Evolutionary conservation across 1,284 basidiomycete genomes (phyloP).

Genomic region (Boletus sp.): DNA sequence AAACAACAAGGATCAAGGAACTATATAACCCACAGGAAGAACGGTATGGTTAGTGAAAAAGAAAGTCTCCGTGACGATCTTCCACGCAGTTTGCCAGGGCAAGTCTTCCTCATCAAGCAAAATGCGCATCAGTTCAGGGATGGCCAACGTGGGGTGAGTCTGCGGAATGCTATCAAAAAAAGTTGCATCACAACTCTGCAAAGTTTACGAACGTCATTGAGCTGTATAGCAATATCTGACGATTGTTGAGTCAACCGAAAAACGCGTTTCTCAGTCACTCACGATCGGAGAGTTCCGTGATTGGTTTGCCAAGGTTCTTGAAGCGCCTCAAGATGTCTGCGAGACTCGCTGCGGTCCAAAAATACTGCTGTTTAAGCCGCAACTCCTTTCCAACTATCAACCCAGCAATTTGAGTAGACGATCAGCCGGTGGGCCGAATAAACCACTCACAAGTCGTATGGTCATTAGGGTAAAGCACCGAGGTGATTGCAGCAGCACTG

Average conservation of each 20-base stretch:
- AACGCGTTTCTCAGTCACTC: conserved; percentile 23
- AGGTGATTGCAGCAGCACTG: conserved; percentile 86
- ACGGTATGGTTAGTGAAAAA: conserved; percentile 94
- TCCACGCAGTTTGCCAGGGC: conserved; percentile 81
- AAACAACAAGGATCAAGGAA: background rate
- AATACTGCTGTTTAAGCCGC: conserved; percentile 92
- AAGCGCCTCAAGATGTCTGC: conserved; percentile 83
- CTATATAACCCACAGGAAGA: conserved; percentile 49
- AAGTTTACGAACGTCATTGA: conserved; percentile 65
- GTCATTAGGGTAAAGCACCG: conserved; percentile 85
- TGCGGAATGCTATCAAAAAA: conserved; percentile 29
- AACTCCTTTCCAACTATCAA: conserved; percentile 79
- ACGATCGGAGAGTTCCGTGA: conserved; percentile 79
- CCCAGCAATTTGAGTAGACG: conserved; percentile 2
- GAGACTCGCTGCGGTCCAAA: conserved; percentile 84
- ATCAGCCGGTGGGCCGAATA: background rate
- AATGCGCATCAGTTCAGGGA: conserved; percentile 92
- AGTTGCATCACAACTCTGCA: background rate
- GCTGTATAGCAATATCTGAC: conserved; percentile 80
- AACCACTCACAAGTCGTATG: conserved; percentile 57
- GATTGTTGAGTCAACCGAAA: conserved; percentile 4
- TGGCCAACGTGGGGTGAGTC: conserved; percentile 91
- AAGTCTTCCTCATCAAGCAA: conserved; percentile 86
- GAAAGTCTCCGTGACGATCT: conserved; percentile 82
- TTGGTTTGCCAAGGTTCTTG: conserved; percentile 73